Evolutionary conservation across 2,329 filamentous ascomycete species (phyloP).

Genomic region (Phialophora expanda): DNA sequence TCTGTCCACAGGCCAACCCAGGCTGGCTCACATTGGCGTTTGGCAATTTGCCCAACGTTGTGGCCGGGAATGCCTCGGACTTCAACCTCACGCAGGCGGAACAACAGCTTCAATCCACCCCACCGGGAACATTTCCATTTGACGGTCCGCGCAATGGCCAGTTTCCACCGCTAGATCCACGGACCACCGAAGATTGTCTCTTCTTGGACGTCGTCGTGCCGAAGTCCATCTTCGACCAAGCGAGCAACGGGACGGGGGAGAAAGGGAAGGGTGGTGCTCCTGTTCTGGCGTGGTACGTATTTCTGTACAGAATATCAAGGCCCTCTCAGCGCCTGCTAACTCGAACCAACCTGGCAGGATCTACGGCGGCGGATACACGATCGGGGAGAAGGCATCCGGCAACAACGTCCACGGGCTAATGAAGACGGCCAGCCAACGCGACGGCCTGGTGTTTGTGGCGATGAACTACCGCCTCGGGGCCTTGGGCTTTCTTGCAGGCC

Average conservation of each 20-base stretch:
- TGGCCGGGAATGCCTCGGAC: constrained; percentile 36
- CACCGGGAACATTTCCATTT: background rate
- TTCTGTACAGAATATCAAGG: constrained; percentile 12
- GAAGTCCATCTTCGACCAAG: constrained; percentile 44
- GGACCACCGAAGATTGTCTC: constrained; percentile 46
- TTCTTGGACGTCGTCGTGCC: constrained; percentile 48
- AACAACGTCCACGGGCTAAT: constrained; percentile 50
- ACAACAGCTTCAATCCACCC: constrained; percentile 21
- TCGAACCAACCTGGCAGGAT: constrained; percentile 43
- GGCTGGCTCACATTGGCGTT: constrained; percentile 50
- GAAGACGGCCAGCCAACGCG: constrained; percentile 44
- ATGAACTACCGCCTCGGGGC: constrained; percentile 57
- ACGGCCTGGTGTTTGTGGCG: constrained; percentile 55
- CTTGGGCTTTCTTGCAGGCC: constrained; percentile 56
- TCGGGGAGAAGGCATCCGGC: constrained; percentile 46
- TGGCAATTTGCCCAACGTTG: constrained; percentile 44
- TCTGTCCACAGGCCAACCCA: constrained; percentile 54
- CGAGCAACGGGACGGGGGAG: constrained; percentile 38
- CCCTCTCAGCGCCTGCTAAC: constrained; percentile 20
- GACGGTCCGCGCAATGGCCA: constrained; percentile 33
- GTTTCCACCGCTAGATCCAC: constrained; percentile 36
- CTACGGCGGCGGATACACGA: constrained; percentile 55
- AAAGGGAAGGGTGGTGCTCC: constrained; percentile 41
- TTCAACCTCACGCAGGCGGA: constrained; percentile 44
- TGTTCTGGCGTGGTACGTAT: constrained; percentile 45